Evolutionary conservation across 73 alveolate genomes (phyloP), one percentile per base, ranked within the genome.

Genomic region (Paramecium tetraurelia): DNA sequence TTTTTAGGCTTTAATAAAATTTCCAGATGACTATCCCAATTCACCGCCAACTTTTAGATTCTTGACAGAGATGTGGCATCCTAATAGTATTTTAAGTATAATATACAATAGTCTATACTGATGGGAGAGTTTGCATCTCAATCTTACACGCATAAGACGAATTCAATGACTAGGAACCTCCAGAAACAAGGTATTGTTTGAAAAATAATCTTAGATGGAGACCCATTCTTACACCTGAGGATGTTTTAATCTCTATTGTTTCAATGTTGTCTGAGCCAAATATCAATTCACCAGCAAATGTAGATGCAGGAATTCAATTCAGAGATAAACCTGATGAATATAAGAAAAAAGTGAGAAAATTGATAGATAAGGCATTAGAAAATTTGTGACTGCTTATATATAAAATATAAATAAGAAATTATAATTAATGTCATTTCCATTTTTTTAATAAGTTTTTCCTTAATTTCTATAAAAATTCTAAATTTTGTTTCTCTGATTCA

Each of bases 11-110:
- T 63, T 77, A 21, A 90, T 98, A 71, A 92, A 92, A 70, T 96
- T 98, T 92, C 99, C 99, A 5, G 97, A 96, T 14, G 98, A 98
- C 72, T 98, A 96, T 93, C 99, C 99, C 6, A 86, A 95, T 80
- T 94, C 85, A 53, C 98, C 99, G 6, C 99, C 99, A n/a, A 96
- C 97, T 57, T 95, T 98, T 96, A 96, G 85, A 84, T 98, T 98
- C 90, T 75, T 76, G 71, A 97, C 99, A 18, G 97, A 96, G 89
- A 98, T 98, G 98, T 98, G 98, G 97, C 99, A 98, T 90, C 99
- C 99, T 5, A 98, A 98, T 94, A 96, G 97, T 95, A 93, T 59
- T 57, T 14, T 24, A 12, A 38, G 0, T 35, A 31, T 14, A 16
- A 21, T 53, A 4, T 5, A 53, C 0, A 21, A 7, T 88, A 95